phyloP scores from a whole-genome alignment of 2,329 filamentous ascomycete species.

The Thielaviopsis ethacetica region DNA sequence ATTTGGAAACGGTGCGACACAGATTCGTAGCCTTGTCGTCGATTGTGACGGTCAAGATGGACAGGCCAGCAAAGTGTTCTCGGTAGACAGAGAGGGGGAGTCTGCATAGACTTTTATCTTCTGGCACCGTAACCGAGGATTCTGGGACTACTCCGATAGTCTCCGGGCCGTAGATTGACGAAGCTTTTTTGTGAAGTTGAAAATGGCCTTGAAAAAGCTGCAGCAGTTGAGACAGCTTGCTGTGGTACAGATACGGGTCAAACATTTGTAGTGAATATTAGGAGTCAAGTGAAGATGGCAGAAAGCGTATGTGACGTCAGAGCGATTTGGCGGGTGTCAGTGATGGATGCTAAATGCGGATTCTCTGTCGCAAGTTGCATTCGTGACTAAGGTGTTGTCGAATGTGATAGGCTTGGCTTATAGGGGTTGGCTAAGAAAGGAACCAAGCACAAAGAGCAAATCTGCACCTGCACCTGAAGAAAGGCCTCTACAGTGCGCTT shows the following conservation, averaged over 20 bases:
- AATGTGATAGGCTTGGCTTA: neutral
- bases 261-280: slow-evolving; percentile 26
- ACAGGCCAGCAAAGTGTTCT: slow-evolving; percentile 41
- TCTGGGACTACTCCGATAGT: slow-evolving; percentile 41
- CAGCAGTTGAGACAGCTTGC: slow-evolving; percentile 34
- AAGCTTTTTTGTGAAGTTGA: slow-evolving; percentile 3
- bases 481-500: neutral
- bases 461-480: neutral
- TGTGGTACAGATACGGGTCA: slow-evolving; percentile 53
- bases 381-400: neutral
- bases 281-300: too few species aligned
- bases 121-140: slow-evolving; percentile 30
- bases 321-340: neutral
- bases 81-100: slow-evolving; percentile 22
- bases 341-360: neutral
- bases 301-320: neutral
- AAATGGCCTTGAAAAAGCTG: slow-evolving; percentile 43
- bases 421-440: neutral
- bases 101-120: slow-evolving; percentile 15
- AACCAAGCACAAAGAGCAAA: neutral
- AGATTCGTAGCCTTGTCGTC: neutral
- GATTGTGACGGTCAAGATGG: neutral
- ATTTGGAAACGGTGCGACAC: neutral
- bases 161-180: slow-evolving; percentile 41
- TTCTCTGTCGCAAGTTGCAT: neutral